Evolutionary conservation across 495 filamentous ascomycete species (phyloP).

Genomic region (Mytilinidion resinicola): DNA sequence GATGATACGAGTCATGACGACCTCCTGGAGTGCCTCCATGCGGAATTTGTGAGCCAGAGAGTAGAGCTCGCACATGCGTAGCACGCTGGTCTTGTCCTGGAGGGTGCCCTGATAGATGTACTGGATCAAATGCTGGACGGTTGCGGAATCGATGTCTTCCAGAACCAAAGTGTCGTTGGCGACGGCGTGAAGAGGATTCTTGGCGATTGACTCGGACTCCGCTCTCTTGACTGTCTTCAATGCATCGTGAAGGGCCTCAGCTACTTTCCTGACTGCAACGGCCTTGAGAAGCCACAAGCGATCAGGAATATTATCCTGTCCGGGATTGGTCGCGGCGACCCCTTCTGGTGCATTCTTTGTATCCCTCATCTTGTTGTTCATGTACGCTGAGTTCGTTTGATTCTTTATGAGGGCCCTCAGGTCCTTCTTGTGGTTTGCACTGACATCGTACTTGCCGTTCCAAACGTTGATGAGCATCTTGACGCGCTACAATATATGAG

Average conservation of each 20-base stretch:
- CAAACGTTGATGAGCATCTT: not conserved
- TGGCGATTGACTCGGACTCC: not conserved
- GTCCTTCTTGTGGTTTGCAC: not conserved
- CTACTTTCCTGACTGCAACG: not conserved
- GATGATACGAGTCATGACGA: not conserved
- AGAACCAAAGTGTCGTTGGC: conserved; percentile 7
- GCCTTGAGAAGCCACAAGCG: conserved; percentile 1
- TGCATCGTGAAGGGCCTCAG: not conserved
- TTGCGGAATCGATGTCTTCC: not conserved
- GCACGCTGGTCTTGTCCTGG: not conserved
- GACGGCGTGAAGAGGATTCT: conserved; percentile 3
- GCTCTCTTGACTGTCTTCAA: conserved; percentile 1
- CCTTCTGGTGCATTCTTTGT: not conserved
- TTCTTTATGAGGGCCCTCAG: not conserved
- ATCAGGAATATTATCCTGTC: not conserved
- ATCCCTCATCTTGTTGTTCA: not conserved
- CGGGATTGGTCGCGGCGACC: not conserved
- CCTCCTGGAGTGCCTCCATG: not conserved
- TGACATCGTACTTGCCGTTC: not conserved
- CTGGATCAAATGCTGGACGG: conserved; percentile 2
- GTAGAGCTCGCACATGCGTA: conserved; percentile 6
- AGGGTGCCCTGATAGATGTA: conserved; percentile 5
- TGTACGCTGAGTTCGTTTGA: not conserved
- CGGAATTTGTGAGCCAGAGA: conserved; percentile 3
- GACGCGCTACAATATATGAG: not conserved